Evolutionary conservation across 345 rosid genomes (phyloP).

Genomic region (Populus davidiana): DNA sequence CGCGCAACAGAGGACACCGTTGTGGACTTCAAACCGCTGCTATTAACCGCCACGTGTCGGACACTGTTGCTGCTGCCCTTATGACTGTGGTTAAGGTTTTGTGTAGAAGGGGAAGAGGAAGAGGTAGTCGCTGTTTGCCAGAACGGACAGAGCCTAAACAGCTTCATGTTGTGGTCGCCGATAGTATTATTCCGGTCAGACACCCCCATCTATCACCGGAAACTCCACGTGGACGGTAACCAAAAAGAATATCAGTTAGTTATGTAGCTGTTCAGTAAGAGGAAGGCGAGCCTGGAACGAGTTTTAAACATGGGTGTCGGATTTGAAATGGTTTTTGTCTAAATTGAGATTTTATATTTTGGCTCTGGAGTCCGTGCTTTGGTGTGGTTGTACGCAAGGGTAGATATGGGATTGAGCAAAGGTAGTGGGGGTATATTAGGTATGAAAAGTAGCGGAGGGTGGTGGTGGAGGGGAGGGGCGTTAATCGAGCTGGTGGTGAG

Average conservation of each 20-base stretch:
- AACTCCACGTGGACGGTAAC: neutral
- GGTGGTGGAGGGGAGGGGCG: neutral
- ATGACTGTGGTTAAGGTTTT: conserved; percentile 31
- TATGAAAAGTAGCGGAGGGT: neutral
- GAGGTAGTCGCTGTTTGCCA: conserved; percentile 54
- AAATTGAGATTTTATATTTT: conserved; percentile 1
- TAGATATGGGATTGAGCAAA: neutral
- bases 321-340: conserved; percentile 17
- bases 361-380: conserved; percentile 17
- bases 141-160: conserved; percentile 66
- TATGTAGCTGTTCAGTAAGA: neutral
- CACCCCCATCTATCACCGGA: conserved; percentile 50
- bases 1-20: conserved; percentile 76
- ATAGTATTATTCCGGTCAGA: conserved; percentile 40
- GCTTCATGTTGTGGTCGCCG: conserved; percentile 36
- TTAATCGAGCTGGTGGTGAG: neutral
- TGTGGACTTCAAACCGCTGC: conserved; percentile 19
- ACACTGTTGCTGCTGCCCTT: conserved; percentile 23
- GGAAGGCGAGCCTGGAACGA: conserved; percentile 10
- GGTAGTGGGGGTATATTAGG: neutral
- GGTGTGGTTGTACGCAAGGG: conserved; percentile 6
- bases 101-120: conserved; percentile 65
- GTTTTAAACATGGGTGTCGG: conserved; percentile 29
- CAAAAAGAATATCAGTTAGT: neutral
- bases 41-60: conserved; percentile 28